Conservation (phyloP, 2,329 filamentous ascomycete species). For the Waltergamsia citrina region DNA sequence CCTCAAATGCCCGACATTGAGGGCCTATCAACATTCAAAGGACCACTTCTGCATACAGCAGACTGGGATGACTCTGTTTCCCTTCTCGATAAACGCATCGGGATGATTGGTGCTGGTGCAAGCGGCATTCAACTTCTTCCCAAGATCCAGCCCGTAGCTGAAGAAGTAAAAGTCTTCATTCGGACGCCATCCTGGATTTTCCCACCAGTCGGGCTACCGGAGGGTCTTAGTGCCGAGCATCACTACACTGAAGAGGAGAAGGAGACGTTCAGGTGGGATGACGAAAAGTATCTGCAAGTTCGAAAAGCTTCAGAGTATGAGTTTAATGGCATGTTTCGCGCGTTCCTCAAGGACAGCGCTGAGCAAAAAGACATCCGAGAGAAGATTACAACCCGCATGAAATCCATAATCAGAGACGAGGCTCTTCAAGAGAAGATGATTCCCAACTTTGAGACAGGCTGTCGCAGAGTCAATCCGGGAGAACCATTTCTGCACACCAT, state of each 20-base stretch:
- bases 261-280: slow-evolving; percentile 27
- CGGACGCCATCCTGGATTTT: slow-evolving; percentile 40
- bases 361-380: slow-evolving; percentile 27
- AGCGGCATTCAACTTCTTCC: slow-evolving; percentile 35
- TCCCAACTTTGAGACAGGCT: slow-evolving; percentile 37
- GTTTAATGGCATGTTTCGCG: slow-evolving; percentile 34
- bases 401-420: slow-evolving; percentile 28
- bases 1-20: slow-evolving; percentile 36
- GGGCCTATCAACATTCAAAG: slow-evolving; percentile 38
- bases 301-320: slow-evolving; percentile 33
- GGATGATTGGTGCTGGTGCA: slow-evolving; percentile 33
- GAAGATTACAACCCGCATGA: slow-evolving; percentile 29
- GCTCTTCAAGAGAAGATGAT: slow-evolving; percentile 40
- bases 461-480: slow-evolving; percentile 38
- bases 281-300: slow-evolving; percentile 25
- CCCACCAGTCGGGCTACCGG: slow-evolving; percentile 27
- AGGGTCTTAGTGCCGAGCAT: too few relatives aligned
- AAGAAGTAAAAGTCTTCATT: slow-evolving; percentile 37
- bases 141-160: slow-evolving; percentile 14
- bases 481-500: slow-evolving; percentile 38
- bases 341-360: slow-evolving; percentile 31
- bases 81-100: slow-evolving; percentile 26
- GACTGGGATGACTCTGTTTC: slow-evolving; percentile 34
- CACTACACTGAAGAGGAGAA: slow-evolving; percentile 28
- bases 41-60: slow-evolving; percentile 39